Base-by-base conservation (phyloP, 2,329 filamentous ascomycete genomes). In the Ophiocordyceps robertsii region DNA sequence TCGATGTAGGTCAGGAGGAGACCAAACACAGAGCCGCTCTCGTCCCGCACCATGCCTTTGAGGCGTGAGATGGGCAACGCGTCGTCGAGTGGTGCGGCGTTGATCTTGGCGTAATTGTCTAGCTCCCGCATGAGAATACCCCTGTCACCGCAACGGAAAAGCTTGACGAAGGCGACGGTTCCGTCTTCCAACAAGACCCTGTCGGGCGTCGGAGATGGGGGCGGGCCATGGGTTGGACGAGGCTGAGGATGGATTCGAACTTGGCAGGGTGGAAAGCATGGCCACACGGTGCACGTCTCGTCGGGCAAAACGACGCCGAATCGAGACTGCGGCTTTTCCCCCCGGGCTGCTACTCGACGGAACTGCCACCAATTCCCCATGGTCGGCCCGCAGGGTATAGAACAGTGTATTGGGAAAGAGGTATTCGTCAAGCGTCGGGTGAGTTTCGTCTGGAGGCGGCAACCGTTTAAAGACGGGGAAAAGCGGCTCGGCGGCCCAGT, bases 401-500 rank as follows among this genome's bases (percentile, higher is more conserved):
- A 37, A 9, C 19, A 44, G 30, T 3, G 43, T 46, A 37, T 46
- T 41, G 12, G 49, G 46, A 29, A 37, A 41, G 35, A 51, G 44
- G 39, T 47, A 49, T 27, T 41, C 44, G 17, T 47, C 21, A 4
- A 51, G 41, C 11, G n/a, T 13, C 21, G 39, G 29, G 21, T 37
- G 29, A 19, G 13, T 11, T 16, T 33, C 39, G 13, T 27, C 17
- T 3, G 35, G 29, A 21, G 31, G 36, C 16, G 17, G 29, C 6
- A 48, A 13, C 9, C 37, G 27, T 7, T 35, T 41, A 6, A 48
- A 41, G 2, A 53, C 6, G 7, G 51, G 45, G 3, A 49, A 38
- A 11, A 53, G 41, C 24, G 50, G 52, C 39, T 47, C 46, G 3
- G 38, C 35, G 14, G 48, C 40, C 51, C 50, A 54, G 19, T 50